Percentiles rank a stretch among this genome's conserved stretches.
Conservation (phyloP, 2,329 filamentous ascomycete species). For the Tolypocladium sp. region DNA sequence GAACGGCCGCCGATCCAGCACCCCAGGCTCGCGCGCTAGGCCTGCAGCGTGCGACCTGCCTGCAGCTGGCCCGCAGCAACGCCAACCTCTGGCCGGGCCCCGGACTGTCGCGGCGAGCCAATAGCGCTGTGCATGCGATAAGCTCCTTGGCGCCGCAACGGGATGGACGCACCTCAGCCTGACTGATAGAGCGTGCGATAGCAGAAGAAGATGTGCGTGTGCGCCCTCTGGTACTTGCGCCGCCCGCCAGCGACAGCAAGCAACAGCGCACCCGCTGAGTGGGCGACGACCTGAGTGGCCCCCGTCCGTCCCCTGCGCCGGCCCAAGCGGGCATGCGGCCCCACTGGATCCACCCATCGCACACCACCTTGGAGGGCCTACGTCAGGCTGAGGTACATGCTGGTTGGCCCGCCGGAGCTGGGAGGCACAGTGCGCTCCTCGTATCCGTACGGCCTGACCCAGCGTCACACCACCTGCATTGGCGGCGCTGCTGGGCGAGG, state of each 20-base stretch:
- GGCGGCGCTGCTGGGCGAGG: background rate
- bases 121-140: background rate
- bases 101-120: background rate
- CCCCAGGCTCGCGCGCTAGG: background rate
- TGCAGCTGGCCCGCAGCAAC: slow-evolving; percentile 1
- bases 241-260: background rate
- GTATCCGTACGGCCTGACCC: background rate
- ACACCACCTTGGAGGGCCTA: background rate
- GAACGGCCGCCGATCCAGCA: background rate
- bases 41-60: background rate
- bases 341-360: background rate
- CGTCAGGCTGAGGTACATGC: background rate
- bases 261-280: background rate
- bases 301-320: background rate
- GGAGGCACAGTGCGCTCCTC: background rate
- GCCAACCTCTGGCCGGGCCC: background rate
- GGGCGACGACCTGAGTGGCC: background rate
- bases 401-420: too few species aligned
- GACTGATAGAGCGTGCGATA: background rate
- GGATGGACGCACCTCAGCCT: background rate
- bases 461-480: background rate
- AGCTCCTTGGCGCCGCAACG: background rate
- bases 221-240: background rate
- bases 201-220: background rate
- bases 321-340: slow-evolving; percentile 2